phyloP scores from a whole-genome alignment of 768 basidiomycete genomes.

The Hebeloma cylindrosporum region DNA sequence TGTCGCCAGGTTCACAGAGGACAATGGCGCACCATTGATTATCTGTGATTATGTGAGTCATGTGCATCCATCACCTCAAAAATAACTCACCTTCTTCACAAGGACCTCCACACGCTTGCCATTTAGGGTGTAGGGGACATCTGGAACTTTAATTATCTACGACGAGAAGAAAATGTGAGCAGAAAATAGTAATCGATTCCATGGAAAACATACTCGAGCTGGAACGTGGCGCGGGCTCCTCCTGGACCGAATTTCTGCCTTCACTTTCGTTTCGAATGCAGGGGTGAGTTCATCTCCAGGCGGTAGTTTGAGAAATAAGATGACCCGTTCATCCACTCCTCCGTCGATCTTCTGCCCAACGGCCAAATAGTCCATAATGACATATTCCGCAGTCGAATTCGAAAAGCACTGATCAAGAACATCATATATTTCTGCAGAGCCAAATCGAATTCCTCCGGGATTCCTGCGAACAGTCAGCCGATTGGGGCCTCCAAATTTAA shows the following conservation, averaged over 20 bases:
- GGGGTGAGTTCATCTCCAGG: slow-evolving; percentile 48
- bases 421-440: slow-evolving; percentile 79
- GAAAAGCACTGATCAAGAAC: slow-evolving; percentile 68
- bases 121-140: slow-evolving; percentile 80
- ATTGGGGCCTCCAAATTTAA: slow-evolving; percentile 11
- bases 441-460: slow-evolving; percentile 81
- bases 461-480: slow-evolving; percentile 48
- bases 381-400: slow-evolving; percentile 35
- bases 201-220: slow-evolving; percentile 48
- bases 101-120: slow-evolving; percentile 80
- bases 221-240: slow-evolving; percentile 79
- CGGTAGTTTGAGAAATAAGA: slow-evolving; percentile 70
- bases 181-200: slow-evolving; percentile 1
- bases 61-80: no score
- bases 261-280: slow-evolving; percentile 56
- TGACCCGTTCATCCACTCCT: slow-evolving; percentile 72
- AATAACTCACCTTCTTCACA: slow-evolving; percentile 67
- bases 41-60: slow-evolving; percentile 44
- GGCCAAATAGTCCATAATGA: slow-evolving; percentile 61
- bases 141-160: slow-evolving; percentile 67
- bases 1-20: slow-evolving; percentile 69
- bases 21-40: slow-evolving; percentile 73
- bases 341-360: slow-evolving; percentile 67
- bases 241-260: slow-evolving; percentile 56
- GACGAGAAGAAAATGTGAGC: slow-evolving; percentile 11